Base-by-base conservation (phyloP, 345 rosid species). In the Eucalyptus regnans region DNA sequence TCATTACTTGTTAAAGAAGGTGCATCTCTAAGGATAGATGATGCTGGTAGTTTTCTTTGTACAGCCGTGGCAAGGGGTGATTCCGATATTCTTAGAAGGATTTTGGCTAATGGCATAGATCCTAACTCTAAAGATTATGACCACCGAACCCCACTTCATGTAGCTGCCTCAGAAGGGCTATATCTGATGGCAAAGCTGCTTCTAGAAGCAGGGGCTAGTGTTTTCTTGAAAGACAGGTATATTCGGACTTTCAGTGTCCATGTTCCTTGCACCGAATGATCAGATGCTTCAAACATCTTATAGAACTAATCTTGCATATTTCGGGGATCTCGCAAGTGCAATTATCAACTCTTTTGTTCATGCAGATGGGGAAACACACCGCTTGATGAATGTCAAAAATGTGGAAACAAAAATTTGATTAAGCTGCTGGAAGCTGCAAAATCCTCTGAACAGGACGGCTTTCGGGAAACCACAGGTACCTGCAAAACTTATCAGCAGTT, bases 321-420 rank as follows among this genome's bases (percentile, higher is more conserved):
- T 56, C 16, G 5, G 41, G 18, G 56, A 81, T 51, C 71, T 50
- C 18, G 12, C 23, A 43, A 49, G 29, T 9, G 71, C 43, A 33
- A 43, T 54, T 7, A 56, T 43, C 60, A 52, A 44, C 54, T 80
- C 51, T 81, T 80, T 87, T 29, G 66, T 79, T 33, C 90, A 41
- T 89, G 85, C 89, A 98, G 99, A 92, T 96, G 98, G 98, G 99
- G 99, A 80, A 96, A 94, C 87, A 95, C 96, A 50, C 99, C 99
- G 8, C 88, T 97, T 89, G 97, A 94, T 64, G 99, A 96, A 92
- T 94, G 93, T 5, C 91, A 93, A 87, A 91, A 90, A 89, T 94
- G 95, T 31, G 99, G 99, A 88, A 97, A 96, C 94, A 97, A 95
- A 92, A 96, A 95, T 44, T 91, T 98, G 93, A 95, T 97, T 89